Evolutionary conservation across 495 filamentous ascomycete genomes (phyloP).

Genomic region (Neurospora sp.): DNA sequence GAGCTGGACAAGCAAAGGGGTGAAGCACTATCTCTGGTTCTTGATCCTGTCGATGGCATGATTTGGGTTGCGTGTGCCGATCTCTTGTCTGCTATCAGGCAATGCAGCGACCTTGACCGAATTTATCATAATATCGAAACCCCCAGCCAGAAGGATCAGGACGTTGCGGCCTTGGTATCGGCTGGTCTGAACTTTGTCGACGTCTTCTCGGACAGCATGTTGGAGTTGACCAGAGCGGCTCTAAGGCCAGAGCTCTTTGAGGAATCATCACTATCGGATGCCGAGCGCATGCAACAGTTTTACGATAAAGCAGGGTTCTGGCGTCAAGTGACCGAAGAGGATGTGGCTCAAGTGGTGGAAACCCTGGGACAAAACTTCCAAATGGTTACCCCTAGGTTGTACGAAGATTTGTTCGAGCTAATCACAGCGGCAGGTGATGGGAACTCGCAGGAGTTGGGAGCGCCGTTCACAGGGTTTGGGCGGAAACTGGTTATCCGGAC

Average conservation of each 20-base stretch:
- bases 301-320: constrained; percentile 62
- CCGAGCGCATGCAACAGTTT: constrained; percentile 59
- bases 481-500: constrained; percentile 60
- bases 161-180: constrained; percentile 40
- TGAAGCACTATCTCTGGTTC: constrained; percentile 64
- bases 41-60: constrained; percentile 58
- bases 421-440: constrained; percentile 30
- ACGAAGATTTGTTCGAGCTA: constrained; percentile 33
- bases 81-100: constrained; percentile 62
- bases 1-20: constrained; percentile 80
- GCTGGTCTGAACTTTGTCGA: constrained; percentile 52
- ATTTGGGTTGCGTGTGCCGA: constrained; percentile 79
- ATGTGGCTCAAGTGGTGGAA: constrained; percentile 44
- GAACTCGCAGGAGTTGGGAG: constrained; percentile 23
- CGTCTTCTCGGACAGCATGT: constrained; percentile 50
- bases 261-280: constrained; percentile 52
- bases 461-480: constrained; percentile 58
- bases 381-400: constrained; percentile 43
- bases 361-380: constrained; percentile 47
- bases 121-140: constrained; percentile 47
- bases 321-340: constrained; percentile 64
- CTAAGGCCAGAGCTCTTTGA: constrained; percentile 60
- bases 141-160: constrained; percentile 22
- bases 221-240: constrained; percentile 47
- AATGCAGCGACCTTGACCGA: constrained; percentile 67